Evolutionary conservation across 768 basidiomycete species (phyloP).

Genomic region (Grammothele lineata): DNA sequence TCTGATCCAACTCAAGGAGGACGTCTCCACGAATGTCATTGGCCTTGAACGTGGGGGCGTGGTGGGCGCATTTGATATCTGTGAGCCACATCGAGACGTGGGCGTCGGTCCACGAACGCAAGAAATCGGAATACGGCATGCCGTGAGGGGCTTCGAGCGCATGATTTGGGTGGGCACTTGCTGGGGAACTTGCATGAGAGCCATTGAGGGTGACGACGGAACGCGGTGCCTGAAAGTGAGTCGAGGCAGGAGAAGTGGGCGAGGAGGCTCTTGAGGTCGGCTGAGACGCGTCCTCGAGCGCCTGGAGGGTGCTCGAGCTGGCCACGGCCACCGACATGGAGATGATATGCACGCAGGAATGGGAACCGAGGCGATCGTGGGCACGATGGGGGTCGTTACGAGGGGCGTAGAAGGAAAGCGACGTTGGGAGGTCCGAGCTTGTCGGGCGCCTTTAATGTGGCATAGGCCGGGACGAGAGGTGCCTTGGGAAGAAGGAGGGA

Average conservation of each 20-base stretch:
- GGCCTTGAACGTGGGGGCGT: conserved; percentile 64
- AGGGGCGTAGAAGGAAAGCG: not conserved
- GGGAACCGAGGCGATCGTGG: not conserved
- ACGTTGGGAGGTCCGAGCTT: conserved; percentile 7
- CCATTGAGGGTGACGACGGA: conserved; percentile 36
- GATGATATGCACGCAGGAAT: not conserved
- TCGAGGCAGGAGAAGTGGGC: conserved; percentile 31
- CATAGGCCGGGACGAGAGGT: conserved; percentile 16
- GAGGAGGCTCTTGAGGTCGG: conserved; percentile 33
- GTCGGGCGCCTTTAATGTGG: conserved; percentile 13
- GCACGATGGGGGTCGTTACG: conserved; percentile 3
- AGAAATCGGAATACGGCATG: conserved; percentile 55
- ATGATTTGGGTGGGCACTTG: conserved; percentile 33
- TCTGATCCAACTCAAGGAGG: conserved; percentile 86
- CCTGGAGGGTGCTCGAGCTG: conserved; percentile 20
- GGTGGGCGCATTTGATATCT: conserved; percentile 69
- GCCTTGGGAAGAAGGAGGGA: conserved; percentile 2
- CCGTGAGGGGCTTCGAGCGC: conserved; percentile 56
- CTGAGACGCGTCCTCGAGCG: conserved; percentile 34
- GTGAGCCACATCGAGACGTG: conserved; percentile 77
- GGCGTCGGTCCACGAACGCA: conserved; percentile 67
- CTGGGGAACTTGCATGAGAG: conserved; percentile 37
- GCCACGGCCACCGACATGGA: conserved; percentile 24
- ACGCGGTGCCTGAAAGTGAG: conserved; percentile 28
- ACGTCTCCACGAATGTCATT: conserved; percentile 94